Percentiles rank a stretch among this genome's conserved stretches.
phyloP scores from a whole-genome alignment of 1,284 basidiomycete genomes.

The Austroboletus novae-zelandiae region DNA sequence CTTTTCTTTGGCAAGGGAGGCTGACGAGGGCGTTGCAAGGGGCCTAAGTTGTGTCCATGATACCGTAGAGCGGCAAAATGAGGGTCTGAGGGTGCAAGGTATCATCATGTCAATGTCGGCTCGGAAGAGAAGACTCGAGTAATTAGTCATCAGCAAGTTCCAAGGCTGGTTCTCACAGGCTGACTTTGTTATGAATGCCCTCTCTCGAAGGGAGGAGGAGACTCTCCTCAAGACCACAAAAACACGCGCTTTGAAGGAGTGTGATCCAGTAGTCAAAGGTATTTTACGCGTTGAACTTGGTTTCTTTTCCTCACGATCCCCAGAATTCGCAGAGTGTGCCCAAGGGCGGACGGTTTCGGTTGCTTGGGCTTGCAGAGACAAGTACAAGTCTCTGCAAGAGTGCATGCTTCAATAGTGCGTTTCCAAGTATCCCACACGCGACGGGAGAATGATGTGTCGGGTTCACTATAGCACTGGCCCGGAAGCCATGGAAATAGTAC shows the following conservation, averaged over 20 bases:
- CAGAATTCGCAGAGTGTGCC: constrained; percentile 85
- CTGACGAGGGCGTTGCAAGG: constrained; percentile 55
- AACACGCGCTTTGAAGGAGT: constrained; percentile 73
- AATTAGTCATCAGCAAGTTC: constrained; percentile 16
- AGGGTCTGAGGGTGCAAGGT: constrained; percentile 13
- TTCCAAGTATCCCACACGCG: background rate
- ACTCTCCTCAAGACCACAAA: constrained; percentile 82
- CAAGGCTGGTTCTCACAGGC: constrained; percentile 5
- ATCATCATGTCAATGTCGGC: constrained; percentile 11
- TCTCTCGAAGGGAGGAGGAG: constrained; percentile 87
- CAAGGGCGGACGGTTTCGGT: constrained; percentile 80
- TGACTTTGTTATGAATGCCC: constrained; percentile 62
- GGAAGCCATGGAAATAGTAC: constrained; percentile 69
- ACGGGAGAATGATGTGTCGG: background rate
- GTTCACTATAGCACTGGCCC: constrained; percentile 55
- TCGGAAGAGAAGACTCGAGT: background rate
- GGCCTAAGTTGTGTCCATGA: constrained; percentile 34
- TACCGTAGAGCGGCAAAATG: constrained; percentile 7
- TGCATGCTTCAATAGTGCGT: constrained; percentile 84
- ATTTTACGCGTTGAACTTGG: constrained; percentile 1
- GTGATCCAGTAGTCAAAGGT: constrained; percentile 78
- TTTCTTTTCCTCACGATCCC: constrained; percentile 1
- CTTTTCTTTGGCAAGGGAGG: constrained; percentile 34
- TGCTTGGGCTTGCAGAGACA: constrained; percentile 76
- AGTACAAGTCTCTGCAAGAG: constrained; percentile 70